Conservation (phyloP, 1,284 basidiomycete species). For the Anthracocystis walkeri region DNA sequence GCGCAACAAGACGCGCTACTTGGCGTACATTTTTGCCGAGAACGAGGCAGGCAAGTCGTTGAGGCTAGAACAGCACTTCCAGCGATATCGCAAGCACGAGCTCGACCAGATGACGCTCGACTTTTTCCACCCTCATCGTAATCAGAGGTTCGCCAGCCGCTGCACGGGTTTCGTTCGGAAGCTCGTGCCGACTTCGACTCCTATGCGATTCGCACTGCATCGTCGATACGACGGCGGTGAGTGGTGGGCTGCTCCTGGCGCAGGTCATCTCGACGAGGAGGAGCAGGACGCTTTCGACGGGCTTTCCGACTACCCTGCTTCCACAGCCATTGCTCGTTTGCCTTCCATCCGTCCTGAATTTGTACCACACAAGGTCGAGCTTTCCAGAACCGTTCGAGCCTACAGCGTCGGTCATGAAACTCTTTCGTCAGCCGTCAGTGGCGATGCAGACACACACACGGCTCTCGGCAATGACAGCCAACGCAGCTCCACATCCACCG, state of each 20-base stretch:
- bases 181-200: slow-evolving; percentile 69
- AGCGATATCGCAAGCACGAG: slow-evolving; percentile 70
- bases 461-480: slow-evolving; percentile 9
- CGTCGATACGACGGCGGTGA: slow-evolving; percentile 32
- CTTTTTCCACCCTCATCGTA: slow-evolving; percentile 70
- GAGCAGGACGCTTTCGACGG: slow-evolving; percentile 69
- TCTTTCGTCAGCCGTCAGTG: slow-evolving; percentile 4
- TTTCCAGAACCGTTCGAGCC: neutral
- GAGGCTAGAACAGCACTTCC: slow-evolving; percentile 34
- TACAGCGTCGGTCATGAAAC: slow-evolving; percentile 30
- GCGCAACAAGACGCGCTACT: slow-evolving; percentile 66
- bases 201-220: slow-evolving; percentile 70
- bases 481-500: slow-evolving; percentile 27
- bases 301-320: slow-evolving; percentile 60
- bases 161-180: slow-evolving; percentile 72
- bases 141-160: slow-evolving; percentile 70
- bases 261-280: slow-evolving; percentile 66
- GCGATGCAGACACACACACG: neutral
- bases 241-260: neutral
- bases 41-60: neutral
- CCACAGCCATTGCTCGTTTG: slow-evolving; percentile 38
- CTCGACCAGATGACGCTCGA: slow-evolving; percentile 72
- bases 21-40: slow-evolving; percentile 59
- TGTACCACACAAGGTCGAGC: slow-evolving; percentile 3
- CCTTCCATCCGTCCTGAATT: slow-evolving; percentile 26